Evolutionary conservation across 495 filamentous ascomycete species (phyloP).

Genomic region (Lasiosphaeria hispida): DNA sequence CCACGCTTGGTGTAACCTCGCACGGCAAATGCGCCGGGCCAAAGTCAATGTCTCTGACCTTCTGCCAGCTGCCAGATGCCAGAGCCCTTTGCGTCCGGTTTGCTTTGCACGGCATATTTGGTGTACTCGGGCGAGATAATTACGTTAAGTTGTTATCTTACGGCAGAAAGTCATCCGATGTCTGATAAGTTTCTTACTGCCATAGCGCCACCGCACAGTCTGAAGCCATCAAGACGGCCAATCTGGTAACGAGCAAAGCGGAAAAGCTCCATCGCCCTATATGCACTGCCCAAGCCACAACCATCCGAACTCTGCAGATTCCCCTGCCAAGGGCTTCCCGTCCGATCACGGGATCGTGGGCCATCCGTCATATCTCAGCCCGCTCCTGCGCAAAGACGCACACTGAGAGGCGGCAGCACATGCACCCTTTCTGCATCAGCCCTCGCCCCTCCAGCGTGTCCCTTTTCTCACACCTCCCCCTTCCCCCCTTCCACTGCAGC

Average conservation of each 20-base stretch:
- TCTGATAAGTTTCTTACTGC: too few species aligned
- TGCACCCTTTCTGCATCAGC: neutral
- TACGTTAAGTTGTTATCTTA: too few species aligned
- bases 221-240: too few species aligned
- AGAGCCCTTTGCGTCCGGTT: too few species aligned
- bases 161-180: too few species aligned
- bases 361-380: neutral
- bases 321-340: slow-evolving; percentile 1
- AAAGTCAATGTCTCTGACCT: too few species aligned
- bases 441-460: neutral
- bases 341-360: slow-evolving; percentile 12
- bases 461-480: neutral
- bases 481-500: neutral
- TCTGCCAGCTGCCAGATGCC: too few species aligned
- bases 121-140: too few species aligned
- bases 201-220: too few species aligned
- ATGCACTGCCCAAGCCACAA: neutral
- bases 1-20: too few species aligned
- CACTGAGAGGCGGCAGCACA: neutral
- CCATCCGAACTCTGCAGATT: neutral
- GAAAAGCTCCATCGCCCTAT: neutral
- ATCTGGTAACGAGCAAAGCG: neutral
- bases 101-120: too few species aligned
- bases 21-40: too few species aligned
- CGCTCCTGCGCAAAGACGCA: neutral